phyloP scores from a whole-genome alignment of 78 protist genomes.

The Bigelowiella natans region DNA sequence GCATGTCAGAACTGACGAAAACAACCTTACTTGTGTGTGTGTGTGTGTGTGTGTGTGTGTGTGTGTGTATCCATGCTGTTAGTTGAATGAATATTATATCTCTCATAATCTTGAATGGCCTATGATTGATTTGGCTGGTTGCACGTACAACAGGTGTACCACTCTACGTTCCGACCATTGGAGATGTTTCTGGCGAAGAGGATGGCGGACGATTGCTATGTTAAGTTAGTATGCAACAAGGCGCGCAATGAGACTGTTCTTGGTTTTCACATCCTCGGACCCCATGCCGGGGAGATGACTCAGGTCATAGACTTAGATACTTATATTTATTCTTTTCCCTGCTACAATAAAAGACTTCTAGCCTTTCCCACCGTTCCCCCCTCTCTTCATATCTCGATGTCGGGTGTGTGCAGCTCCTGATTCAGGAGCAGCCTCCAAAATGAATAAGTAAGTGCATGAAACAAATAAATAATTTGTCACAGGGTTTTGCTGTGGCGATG shows the following conservation, averaged over 20 bases:
- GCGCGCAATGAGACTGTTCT: conserved; percentile 38
- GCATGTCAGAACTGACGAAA: no score
- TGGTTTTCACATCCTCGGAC: conserved; percentile 72
- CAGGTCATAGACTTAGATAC: no score
- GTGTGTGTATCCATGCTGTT: neutral
- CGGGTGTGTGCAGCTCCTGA: neutral
- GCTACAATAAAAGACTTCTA: neutral
- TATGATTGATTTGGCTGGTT: neutral
- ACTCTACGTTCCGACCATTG: conserved; percentile 45
- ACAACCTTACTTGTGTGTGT: neutral
- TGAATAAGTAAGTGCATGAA: no score
- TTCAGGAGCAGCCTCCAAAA: no score
- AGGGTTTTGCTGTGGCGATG: conserved; percentile 63
- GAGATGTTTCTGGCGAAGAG: conserved; percentile 59
- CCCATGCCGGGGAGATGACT: conserved; percentile 84
- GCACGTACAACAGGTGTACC: conserved; percentile 21
- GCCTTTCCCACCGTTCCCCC: neutral
- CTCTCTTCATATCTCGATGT: neutral
- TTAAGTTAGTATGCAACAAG: conserved; percentile 51
- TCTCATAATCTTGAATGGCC: neutral
- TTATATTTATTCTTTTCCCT: no score
- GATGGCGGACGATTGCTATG: conserved; percentile 38
- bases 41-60: neutral
- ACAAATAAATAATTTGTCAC: conserved; percentile 72
- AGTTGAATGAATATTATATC: neutral